Evolutionary conservation across 768 basidiomycete genomes (phyloP).

Genomic region (Suillus brevipes): DNA sequence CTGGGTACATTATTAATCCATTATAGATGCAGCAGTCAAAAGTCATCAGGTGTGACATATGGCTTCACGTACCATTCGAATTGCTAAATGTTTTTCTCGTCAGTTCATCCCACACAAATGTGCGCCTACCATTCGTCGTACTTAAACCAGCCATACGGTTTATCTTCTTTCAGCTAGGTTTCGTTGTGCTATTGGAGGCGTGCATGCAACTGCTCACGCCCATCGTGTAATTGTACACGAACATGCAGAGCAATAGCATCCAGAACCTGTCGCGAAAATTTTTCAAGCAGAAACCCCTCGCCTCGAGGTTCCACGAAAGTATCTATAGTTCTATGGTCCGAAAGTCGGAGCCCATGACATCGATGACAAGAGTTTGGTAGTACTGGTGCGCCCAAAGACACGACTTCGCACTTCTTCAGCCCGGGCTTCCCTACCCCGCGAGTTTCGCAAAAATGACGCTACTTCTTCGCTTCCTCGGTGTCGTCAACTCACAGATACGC

Average conservation of each 20-base stretch:
- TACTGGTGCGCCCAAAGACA: conserved; percentile 27
- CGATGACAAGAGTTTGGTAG: conserved; percentile 17
- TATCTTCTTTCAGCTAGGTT: conserved; percentile 16
- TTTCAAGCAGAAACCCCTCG: not conserved
- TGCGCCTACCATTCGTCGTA: not conserved
- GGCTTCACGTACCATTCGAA: not conserved
- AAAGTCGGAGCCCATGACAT: conserved; percentile 24
- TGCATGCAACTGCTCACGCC: not conserved
- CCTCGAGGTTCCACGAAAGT: conserved; percentile 20
- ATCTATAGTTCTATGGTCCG: conserved; percentile 23
- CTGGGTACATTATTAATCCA: not conserved
- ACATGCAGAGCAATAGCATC: not conserved
- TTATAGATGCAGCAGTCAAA: not conserved
- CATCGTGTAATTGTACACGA: not conserved
- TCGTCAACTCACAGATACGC: conserved; percentile 20
- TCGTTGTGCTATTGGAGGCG: conserved; percentile 16
- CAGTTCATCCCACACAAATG: not conserved
- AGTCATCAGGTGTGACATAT: not conserved
- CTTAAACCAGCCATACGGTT: conserved; percentile 18
- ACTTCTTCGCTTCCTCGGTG: conserved; percentile 23
- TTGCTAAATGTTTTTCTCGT: not conserved
- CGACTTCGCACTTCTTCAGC: conserved; percentile 18
- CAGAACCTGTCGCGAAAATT: not conserved
- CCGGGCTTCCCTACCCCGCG: conserved; percentile 22
- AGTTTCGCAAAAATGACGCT: conserved; percentile 2